Conservation (phyloP, 306 rosid species). For the Vicia sativa region DNA sequence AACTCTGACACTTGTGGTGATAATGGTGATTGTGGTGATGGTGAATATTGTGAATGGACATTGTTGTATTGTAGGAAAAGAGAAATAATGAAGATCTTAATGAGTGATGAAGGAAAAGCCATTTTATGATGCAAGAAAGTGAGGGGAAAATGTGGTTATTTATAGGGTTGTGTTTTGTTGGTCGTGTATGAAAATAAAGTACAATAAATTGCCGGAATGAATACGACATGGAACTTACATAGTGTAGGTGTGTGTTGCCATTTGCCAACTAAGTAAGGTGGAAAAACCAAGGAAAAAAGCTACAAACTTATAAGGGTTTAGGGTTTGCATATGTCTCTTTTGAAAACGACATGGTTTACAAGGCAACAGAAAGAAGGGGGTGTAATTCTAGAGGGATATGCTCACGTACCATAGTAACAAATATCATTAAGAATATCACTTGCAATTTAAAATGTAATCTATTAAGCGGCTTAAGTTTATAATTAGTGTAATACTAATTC, state of each 20-base stretch:
- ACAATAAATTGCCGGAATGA: not conserved
- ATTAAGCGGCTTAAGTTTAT: no score
- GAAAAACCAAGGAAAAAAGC: not conserved
- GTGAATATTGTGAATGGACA: slow-evolving; percentile 22
- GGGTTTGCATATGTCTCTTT: not conserved
- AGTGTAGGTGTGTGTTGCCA: not conserved
- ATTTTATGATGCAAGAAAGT: not conserved
- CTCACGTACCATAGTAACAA: not conserved
- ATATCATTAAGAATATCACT: no score
- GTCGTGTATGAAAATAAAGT: not conserved
- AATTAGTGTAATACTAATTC: no score
- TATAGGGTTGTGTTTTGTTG: slow-evolving; percentile 21
- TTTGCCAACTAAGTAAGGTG: not conserved
- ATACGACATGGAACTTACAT: not conserved
- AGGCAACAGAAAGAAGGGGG: not conserved
- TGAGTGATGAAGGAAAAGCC: not conserved
- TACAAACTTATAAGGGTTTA: not conserved
- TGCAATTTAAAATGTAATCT: no score
- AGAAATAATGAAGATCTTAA: slow-evolving; percentile 12
- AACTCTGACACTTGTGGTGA: not conserved
- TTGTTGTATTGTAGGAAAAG: slow-evolving; percentile 25
- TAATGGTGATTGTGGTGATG: not conserved
- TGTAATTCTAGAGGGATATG: not conserved
- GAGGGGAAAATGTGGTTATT: not conserved
- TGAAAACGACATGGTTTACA: not conserved